Conservation (phyloP, 2,329 filamentous ascomycete genomes). For the Phaeoacremonium minimum region DNA sequence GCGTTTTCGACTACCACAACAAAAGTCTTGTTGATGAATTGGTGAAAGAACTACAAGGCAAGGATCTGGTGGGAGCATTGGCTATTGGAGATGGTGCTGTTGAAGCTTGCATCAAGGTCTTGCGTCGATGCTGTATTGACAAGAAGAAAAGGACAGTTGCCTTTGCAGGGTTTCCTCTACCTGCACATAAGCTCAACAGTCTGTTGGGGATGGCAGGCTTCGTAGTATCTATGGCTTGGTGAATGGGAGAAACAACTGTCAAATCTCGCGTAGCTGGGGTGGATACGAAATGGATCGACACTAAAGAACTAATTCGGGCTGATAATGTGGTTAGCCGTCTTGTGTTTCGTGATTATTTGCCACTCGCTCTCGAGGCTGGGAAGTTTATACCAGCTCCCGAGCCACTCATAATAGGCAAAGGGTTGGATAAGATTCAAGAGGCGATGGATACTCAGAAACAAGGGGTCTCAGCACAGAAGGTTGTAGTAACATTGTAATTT, state of each 20-base stretch:
- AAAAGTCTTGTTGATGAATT: constrained; percentile 20
- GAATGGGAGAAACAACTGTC: constrained; percentile 7
- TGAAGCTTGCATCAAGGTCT: constrained; percentile 13
- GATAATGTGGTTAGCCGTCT: constrained; percentile 15
- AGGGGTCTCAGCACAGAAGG: constrained; percentile 29
- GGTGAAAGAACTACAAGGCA: constrained; percentile 13
- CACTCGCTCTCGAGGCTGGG: constrained; percentile 16
- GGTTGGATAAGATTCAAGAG: constrained; percentile 20
- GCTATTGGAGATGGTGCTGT: constrained; percentile 12
- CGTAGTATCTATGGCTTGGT: constrained; percentile 3
- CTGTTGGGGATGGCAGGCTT: neutral
- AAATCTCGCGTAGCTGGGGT: constrained; percentile 1
- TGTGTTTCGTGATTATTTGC: constrained; percentile 19
- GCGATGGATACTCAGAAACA: constrained; percentile 20
- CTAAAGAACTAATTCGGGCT: constrained; percentile 10
- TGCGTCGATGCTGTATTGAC: constrained; percentile 8
- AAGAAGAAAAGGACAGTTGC: constrained; percentile 12
- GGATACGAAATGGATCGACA: constrained; percentile 16
- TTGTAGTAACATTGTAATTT: constrained; percentile 22
- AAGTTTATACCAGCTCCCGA: constrained; percentile 17
- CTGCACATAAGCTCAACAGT: constrained; percentile 1
- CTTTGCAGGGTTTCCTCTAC: constrained; percentile 7
- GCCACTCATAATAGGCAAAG: constrained; percentile 17
- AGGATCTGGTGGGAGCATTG: constrained; percentile 13
- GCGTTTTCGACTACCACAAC: constrained; percentile 36